Percentiles rank a stretch among this genome's conserved stretches.
phyloP scores from a whole-genome alignment of 2,329 filamentous ascomycete species.

The Apiospora pterosperma region DNA sequence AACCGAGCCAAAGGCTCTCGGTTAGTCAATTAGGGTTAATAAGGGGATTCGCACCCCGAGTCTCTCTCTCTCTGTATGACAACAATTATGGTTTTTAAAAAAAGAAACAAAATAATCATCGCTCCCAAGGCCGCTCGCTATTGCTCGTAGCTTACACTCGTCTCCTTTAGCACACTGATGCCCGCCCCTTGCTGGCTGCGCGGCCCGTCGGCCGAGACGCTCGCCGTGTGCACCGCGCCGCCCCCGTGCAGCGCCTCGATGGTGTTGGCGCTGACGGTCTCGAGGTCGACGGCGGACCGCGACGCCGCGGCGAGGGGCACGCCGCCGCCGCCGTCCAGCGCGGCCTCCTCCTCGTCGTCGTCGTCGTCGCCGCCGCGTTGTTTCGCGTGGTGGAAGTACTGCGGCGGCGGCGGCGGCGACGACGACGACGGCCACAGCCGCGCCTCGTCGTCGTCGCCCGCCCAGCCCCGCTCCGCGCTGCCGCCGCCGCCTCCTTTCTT shows the following conservation, averaged over 20 bases:
- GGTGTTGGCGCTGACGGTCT: neutral
- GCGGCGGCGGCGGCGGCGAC: constrained; percentile 6
- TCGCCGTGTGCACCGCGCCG: constrained; percentile 1
- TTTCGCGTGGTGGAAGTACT: neutral
- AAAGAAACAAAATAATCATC: no score
- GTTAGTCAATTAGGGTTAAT: no score
- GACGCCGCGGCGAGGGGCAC: neutral
- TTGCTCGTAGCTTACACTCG: neutral
- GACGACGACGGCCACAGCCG: constrained; percentile 10
- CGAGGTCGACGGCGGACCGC: neutral
- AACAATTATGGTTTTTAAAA: no score
- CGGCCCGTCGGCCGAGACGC: neutral
- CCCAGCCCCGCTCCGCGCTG: neutral
- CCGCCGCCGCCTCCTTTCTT: neutral
- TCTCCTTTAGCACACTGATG: neutral
- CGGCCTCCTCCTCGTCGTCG: neutral
- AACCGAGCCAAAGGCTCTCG: no score
- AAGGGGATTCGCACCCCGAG: no score
- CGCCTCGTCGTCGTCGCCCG: constrained; percentile 7
- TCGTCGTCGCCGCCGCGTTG: neutral
- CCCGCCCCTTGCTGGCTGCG: neutral
- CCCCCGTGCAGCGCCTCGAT: neutral
- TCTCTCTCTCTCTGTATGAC: no score
- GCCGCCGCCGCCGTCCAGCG: neutral
- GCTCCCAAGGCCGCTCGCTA: no score